Percentiles rank a stretch among this genome's conserved stretches.
Conservation (phyloP, 495 filamentous ascomycete species). For the Lasiosphaeria ovina region DNA sequence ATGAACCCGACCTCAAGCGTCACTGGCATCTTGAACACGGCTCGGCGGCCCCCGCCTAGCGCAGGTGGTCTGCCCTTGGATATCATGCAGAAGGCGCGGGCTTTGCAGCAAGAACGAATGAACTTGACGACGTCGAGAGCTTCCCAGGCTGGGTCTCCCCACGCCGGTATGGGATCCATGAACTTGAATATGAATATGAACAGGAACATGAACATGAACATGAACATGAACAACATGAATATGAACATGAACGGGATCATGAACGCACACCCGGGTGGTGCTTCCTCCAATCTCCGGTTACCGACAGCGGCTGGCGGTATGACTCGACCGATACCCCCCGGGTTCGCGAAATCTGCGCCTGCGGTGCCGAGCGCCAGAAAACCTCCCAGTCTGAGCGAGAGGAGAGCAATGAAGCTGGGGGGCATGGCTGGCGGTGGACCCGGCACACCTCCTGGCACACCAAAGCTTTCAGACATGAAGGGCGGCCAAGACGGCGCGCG, state of each 20-base stretch:
- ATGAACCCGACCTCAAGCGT: slow-evolving; percentile 78
- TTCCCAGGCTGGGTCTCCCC: slow-evolving; percentile 6
- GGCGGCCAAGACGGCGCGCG: slow-evolving; percentile 16
- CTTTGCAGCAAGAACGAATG: slow-evolving; percentile 42
- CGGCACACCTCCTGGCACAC: slow-evolving; percentile 27
- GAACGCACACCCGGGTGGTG: slow-evolving; percentile 12
- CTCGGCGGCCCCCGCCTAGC: slow-evolving; percentile 34
- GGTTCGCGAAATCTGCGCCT: slow-evolving; percentile 50
- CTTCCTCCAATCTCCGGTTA: slow-evolving; percentile 37
- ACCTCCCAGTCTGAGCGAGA: slow-evolving; percentile 35
- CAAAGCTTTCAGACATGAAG: slow-evolving; percentile 32
- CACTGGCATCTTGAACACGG: slow-evolving; percentile 74
- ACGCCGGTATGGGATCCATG: slow-evolving; percentile 12
- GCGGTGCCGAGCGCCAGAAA: slow-evolving; percentile 33
- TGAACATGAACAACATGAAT: slow-evolving; percentile 10
- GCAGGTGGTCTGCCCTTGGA: slow-evolving; percentile 67
- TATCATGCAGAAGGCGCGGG: slow-evolving; percentile 76
- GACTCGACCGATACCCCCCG: slow-evolving; percentile 40
- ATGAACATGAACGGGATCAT: slow-evolving; percentile 13
- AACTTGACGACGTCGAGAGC: slow-evolving; percentile 26
- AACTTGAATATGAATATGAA: slow-evolving; percentile 7
- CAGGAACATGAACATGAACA: slow-evolving; percentile 9
- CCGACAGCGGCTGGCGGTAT: slow-evolving; percentile 31
- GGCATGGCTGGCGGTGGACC: slow-evolving; percentile 30
- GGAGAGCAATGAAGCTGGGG: slow-evolving; percentile 45